Evolutionary conservation across 371 early-diverging fungal genomes (phyloP).

Genomic region (Mucor racemosus): DNA sequence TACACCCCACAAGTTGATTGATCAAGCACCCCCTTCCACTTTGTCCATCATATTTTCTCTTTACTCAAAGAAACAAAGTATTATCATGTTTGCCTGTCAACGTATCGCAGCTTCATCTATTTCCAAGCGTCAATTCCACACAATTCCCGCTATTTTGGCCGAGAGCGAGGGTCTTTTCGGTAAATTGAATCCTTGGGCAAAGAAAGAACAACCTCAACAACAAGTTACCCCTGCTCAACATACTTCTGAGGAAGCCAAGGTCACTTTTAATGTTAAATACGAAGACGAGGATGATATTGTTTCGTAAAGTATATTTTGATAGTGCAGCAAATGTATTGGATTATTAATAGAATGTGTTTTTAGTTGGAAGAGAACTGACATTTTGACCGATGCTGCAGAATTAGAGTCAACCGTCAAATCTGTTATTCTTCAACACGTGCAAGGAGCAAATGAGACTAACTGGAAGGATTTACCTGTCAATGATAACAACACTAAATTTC

Average conservation of each 20-base stretch:
- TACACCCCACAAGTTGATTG: not conserved
- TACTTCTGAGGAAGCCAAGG: conserved; percentile 15
- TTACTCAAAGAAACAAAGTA: not conserved
- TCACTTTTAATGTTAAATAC: conserved; percentile 42
- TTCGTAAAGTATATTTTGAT: conserved; percentile 23
- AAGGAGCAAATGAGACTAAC: conserved; percentile 30
- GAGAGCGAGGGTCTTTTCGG: conserved; percentile 39
- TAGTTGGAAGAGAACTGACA: conserved; percentile 40
- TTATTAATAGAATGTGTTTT: not conserved
- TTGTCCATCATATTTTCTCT: conserved; percentile 9
- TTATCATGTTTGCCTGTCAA: conserved; percentile 27
- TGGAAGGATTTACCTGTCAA: conserved; percentile 32
- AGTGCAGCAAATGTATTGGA: not conserved
- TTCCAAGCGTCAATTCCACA: conserved; percentile 19
- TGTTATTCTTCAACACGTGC: conserved; percentile 37
- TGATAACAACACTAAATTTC: conserved; percentile 40
- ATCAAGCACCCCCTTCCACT: conserved; percentile 13
- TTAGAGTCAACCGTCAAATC: conserved; percentile 36
- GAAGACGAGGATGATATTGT: conserved; percentile 32
- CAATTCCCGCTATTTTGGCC: conserved; percentile 19
- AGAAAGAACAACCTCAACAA: conserved; percentile 26
- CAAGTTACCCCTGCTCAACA: conserved; percentile 30
- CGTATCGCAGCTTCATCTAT: conserved; percentile 8
- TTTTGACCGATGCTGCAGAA: conserved; percentile 31
- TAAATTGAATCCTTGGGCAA: conserved; percentile 55